Base-by-base conservation (phyloP, 805 yeast species). In the Barnettozyma vustinii region DNA sequence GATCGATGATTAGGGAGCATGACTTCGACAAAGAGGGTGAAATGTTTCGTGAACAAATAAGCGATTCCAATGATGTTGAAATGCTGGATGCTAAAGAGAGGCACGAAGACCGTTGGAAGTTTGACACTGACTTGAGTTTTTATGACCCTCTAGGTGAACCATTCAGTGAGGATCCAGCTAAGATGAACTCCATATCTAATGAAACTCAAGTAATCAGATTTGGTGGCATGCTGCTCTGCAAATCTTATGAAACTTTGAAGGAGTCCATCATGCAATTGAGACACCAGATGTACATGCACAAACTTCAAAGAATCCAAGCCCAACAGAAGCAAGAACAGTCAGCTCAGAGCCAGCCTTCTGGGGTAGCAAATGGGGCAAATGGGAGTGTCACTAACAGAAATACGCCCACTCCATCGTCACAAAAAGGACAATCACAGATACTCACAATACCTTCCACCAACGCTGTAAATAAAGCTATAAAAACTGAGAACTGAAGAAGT, bases 181-280 rank as follows among this genome's bases (percentile, higher is more conserved):
- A 78, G 48, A 73, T 91, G 58, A 91, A 91, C 61, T 84, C 85
- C 54, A 88, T 91, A 39, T 79, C 89, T 13, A 84, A 84, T 47
- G 92, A 83, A 45, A 90, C 97, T 1, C 97, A 91, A 66, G 83
- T 87, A 1, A 87, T 92, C 27, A 73, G 97, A 51, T 91, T 91
- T 67, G 96, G 97, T 9, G 80, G 96, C 7, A 90, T 90, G 97
- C 68, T 92, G 30, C 72, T 90, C 39, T 80, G 94, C 4, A 92
- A 91, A 65, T 83, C 97, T 0, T 87, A 87, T 61, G 97, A 90
- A 47, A 76, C 83, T 45, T 70, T 83, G 54, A 72, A 88, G 57
- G 89, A 90, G 61, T 84, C 91, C 19, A 81, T 87, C 48, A 76
- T 80, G 59, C 81, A 82, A 66, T 75, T 94, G 56, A 81, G 83